Evolutionary conservation across 495 filamentous ascomycete genomes (phyloP), one percentile per base, ranked within the genome.

Genomic region (Aspergillus conjunctus): DNA sequence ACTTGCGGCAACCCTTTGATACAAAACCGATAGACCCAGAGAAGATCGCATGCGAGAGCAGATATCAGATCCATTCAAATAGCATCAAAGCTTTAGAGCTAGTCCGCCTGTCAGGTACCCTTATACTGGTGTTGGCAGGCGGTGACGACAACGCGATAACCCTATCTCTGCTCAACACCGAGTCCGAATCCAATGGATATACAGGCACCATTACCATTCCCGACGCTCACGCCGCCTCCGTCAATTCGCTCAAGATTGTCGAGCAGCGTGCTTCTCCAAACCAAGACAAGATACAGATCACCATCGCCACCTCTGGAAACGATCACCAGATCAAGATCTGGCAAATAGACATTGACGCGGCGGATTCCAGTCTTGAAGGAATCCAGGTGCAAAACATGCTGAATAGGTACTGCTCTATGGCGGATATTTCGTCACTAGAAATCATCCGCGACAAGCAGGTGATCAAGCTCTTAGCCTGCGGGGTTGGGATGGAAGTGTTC

Each of bases 241-340:
- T 96, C 0, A 94, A 90, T 0, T 87, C 87, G 0, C 60, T 93
- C 0, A 78, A 79, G 6, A 66, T 86, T 12, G 60, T 90, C 26
- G 51, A 45, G 14, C 54, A 61, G 15, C 37, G 55, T 3, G 20
- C 52, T 32, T 58, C 46, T 41, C 34, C 53, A 11, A 51, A 51
- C 7, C 22, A 48, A 4, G 69, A 59, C 17, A 54, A 59, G 5
- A 51, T 51, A 0, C 63, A 45, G 0, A 31, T 74, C n/a, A 64
- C 48, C n/a, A 58, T 91, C 3, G 82, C 84, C 7, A 88, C 85
- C 1, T 82, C 85, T 0, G 86, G 91, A 26, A 92, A 90, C 57
- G 94, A 97, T 67, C 92, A 97, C 75, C 81, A 86, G 20, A 68
- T 97, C 56, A 91, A 89, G 67, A 62, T 88, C 3, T 97, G 93